These are phyloP conservation scores for Pistacia vera DNA, from an alignment of 345 rosid species.

Conservation along the genomic window DNA sequence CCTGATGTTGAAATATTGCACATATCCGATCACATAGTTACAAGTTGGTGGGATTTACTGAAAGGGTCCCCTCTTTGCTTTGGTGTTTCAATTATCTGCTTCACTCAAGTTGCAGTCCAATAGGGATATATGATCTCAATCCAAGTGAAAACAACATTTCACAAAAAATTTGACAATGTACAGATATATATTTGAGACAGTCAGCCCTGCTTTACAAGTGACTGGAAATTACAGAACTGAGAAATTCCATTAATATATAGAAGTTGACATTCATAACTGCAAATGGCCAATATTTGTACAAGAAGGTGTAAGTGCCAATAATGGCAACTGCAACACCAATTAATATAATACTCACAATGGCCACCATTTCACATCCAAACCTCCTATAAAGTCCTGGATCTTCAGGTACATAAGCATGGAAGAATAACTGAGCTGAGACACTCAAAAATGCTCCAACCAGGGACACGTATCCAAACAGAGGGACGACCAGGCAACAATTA, in stretches of 20 bases:
- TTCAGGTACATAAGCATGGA: conserved; percentile 57
- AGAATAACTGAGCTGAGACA: conserved; percentile 47
- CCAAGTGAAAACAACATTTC: no score
- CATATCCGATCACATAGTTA: no score
- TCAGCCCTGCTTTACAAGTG: no score
- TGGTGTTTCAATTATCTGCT: no score
- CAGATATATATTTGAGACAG: no score
- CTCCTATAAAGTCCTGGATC: conserved; percentile 41
- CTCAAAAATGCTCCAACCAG: conserved; percentile 68
- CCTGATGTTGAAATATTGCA: no score
- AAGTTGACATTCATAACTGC: conserved; percentile 1
- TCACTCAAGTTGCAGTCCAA: no score
- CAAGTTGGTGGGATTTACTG: no score
- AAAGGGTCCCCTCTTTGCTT: no score
- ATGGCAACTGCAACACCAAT: conserved; percentile 37
- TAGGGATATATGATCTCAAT: no score
- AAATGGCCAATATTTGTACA: conserved; percentile 32
- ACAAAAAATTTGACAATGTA: no score
- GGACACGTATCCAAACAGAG: conserved; percentile 55
- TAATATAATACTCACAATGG: conserved; percentile 27
- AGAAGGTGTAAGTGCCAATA: conserved; percentile 54
- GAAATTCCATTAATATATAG: background rate
- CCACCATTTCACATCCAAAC: conserved; percentile 34
- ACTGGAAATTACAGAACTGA: background rate
- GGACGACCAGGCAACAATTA: conserved; percentile 51